Evolutionary conservation across 768 basidiomycete species (phyloP).

Genomic region (Boletus tylopilopsis): DNA sequence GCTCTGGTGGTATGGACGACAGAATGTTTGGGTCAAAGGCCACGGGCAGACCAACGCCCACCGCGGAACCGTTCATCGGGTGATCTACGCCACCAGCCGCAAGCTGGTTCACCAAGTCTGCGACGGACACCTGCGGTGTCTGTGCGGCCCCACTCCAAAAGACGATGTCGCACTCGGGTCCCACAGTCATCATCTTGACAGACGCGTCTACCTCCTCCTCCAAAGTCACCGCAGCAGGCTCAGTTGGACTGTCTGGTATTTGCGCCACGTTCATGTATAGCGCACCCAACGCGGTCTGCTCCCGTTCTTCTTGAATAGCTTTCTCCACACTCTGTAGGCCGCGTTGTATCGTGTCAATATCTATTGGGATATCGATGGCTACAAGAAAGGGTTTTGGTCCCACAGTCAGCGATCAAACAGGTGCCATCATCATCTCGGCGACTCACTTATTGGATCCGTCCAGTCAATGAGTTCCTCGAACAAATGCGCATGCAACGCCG

Average conservation of each 20-base stretch:
- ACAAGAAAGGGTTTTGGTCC: constrained; percentile 2
- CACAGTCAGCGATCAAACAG: constrained; percentile 21
- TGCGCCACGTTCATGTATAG: constrained; percentile 67
- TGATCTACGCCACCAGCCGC: constrained; percentile 43
- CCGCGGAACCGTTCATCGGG: constrained; percentile 34
- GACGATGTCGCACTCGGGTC: constrained; percentile 60
- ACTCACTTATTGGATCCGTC: constrained; percentile 78
- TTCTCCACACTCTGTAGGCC: constrained; percentile 72
- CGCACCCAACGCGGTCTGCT: constrained; percentile 71
- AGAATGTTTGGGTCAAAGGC: constrained; percentile 42
- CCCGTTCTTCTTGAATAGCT: constrained; percentile 67
- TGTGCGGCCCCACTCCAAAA: constrained; percentile 53
- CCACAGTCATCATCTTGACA: constrained; percentile 63
- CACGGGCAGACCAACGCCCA: constrained; percentile 28
- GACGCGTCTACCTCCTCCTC: constrained; percentile 70
- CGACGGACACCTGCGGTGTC: constrained; percentile 45
- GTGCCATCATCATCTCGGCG: constrained; percentile 9
- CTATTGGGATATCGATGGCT: constrained; percentile 64
- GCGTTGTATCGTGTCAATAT: constrained; percentile 50
- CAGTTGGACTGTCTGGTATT: constrained; percentile 76
- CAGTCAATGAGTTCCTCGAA: constrained; percentile 89
- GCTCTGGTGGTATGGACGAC: constrained; percentile 50
- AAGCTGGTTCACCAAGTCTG: constrained; percentile 67
- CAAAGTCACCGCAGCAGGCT: constrained; percentile 53
- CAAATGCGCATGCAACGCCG: constrained; percentile 74